Evolutionary conservation across 345 rosid species (phyloP).

Genomic region (Tarenaya hassleriana): DNA sequence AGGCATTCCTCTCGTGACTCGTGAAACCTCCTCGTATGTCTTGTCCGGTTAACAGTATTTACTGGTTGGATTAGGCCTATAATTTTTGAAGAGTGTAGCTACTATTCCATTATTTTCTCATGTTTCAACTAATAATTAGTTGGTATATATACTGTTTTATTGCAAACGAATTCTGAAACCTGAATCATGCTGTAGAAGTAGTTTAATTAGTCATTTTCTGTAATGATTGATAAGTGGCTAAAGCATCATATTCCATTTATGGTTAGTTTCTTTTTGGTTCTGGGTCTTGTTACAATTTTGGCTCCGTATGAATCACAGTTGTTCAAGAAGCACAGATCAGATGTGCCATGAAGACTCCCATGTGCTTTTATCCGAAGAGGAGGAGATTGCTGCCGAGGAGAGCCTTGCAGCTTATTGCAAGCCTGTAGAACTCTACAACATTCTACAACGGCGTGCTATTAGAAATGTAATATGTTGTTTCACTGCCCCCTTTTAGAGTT

Average conservation of each 20-base stretch:
- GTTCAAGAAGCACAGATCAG: conserved; percentile 75
- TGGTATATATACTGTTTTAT: not conserved
- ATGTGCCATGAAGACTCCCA: conserved; percentile 92
- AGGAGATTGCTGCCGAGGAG: conserved; percentile 87
- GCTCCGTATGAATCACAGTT: conserved; percentile 30
- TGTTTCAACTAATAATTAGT: not conserved
- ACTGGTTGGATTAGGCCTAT: not conserved
- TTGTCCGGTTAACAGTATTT: conserved; percentile 1
- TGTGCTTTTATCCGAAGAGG: conserved; percentile 70
- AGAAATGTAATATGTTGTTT: conserved; percentile 46
- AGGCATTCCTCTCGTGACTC: conserved; percentile 79
- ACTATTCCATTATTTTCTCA: not conserved
- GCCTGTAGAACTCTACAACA: conserved; percentile 95
- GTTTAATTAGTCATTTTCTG: not conserved
- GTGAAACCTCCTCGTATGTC: conserved; percentile 73
- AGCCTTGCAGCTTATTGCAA: conserved; percentile 80
- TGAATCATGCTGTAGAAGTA: not conserved
- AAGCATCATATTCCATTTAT: conserved; percentile 1
- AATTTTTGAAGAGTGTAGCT: not conserved
- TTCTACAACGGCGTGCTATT: conserved; percentile 80
- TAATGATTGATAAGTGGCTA: not conserved
- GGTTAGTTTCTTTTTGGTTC: conserved; percentile 4
- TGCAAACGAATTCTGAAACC: not conserved
- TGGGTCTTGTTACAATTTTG: not conserved
- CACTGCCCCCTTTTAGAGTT: not conserved